Evolutionary conservation across 1,139 yeast genomes (phyloP).

Genomic region (Taphrina deformans): DNA sequence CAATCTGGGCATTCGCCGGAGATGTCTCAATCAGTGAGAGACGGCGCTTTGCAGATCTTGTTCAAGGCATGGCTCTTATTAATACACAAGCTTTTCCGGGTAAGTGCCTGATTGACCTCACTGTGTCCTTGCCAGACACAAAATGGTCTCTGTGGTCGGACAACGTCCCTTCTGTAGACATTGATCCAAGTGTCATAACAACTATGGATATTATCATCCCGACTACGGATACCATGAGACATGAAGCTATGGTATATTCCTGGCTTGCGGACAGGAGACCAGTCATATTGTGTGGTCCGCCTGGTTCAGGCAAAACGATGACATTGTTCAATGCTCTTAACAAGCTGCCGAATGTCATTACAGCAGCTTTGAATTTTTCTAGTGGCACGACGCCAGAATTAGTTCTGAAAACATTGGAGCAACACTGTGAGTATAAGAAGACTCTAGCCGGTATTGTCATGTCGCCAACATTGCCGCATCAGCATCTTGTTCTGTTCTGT

Average conservation of each 20-base stretch:
- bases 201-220: constrained; percentile 70
- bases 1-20: constrained; percentile 73
- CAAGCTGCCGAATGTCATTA: constrained; percentile 57
- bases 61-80: constrained; percentile 42
- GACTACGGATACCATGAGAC: constrained; percentile 73
- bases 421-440: constrained; percentile 64
- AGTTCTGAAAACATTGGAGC: constrained; percentile 66
- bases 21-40: constrained; percentile 53
- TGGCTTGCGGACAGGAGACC: constrained; percentile 62
- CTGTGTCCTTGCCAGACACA: constrained; percentile 53
- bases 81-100: not conserved
- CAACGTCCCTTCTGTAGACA: constrained; percentile 52
- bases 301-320: constrained; percentile 98
- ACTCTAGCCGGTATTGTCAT: constrained; percentile 56
- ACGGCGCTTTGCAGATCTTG: constrained; percentile 47
- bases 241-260: constrained; percentile 61
- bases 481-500: constrained; percentile 81
- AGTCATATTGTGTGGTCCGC: constrained; percentile 86
- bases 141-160: constrained; percentile 55
- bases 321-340: constrained; percentile 70
- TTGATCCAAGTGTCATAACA: constrained; percentile 65
- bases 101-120: constrained; percentile 49
- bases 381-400: constrained; percentile 71
- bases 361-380: constrained; percentile 76
- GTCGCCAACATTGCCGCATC: constrained; percentile 63